Base-by-base conservation (phyloP, 2,329 filamentous ascomycete species). In the Colletotrichum cereale region DNA sequence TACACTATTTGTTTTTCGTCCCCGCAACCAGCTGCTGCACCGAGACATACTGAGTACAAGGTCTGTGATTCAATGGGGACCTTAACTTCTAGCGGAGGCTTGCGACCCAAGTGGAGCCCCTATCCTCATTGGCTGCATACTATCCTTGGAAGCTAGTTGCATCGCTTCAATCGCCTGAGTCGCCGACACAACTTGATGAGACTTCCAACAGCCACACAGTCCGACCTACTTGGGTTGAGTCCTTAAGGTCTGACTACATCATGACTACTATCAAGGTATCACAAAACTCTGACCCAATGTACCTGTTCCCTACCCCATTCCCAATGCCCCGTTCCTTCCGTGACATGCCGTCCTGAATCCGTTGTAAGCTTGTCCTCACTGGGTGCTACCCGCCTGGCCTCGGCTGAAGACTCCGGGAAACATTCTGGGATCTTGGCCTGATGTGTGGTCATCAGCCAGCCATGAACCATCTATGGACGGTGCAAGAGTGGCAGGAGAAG, bases 341-440 rank as follows among this genome's bases (percentile, higher is more conserved):
- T 24, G 21, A 24, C 21, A 12, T 52, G 53, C n/a, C 66, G 14
- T 47, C 56, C 31, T n/a, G 38, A 40, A 10, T 38, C 16, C 14
- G 12, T n/a, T 12, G 12, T 14, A n/a, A 36, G 11, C 52, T 16
- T 60, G 42, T 12, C n/a, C n/a, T 53, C 24, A 40, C n/a, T 34
- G 47, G 11, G 52, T 61, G 29, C 34, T 52, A n/a, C 65, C 47
- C 26, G 40, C 24, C 36, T 65, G 80, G 38, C 85, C 85, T 66
- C 86, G 82, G 21, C 86, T 85, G 55, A 94, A 86, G 40, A 95
- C 87, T 0, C 92, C 92, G 0, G 93, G 93, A 74, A 94, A 93
- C 73, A 94, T 89, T 73, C 86, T 87, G 14, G 92, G 92, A 79
- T 94, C 92, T 60, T 84, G 86, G 4, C 86, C 89, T 16, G 85